Evolutionary conservation across 1,139 yeast genomes (phyloP).

Genomic region (Yamadazyma taylorii): DNA sequence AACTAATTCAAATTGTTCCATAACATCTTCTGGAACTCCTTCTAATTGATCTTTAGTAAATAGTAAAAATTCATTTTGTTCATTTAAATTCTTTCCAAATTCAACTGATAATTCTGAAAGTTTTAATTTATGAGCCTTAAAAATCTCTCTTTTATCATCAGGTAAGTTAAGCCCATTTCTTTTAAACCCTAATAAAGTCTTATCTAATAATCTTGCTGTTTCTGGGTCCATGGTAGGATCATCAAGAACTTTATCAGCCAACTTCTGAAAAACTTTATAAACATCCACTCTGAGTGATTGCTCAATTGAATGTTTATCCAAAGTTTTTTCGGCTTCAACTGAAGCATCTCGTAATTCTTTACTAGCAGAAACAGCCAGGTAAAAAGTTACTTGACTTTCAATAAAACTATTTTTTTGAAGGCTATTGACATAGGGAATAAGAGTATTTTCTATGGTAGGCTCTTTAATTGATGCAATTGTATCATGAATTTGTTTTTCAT

Average conservation of each 20-base stretch:
- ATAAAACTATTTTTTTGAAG: slow-evolving; percentile 48
- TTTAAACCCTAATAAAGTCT: slow-evolving; percentile 53
- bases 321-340: slow-evolving; percentile 55
- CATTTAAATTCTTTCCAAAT: slow-evolving; percentile 67
- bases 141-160: slow-evolving; percentile 51
- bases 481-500: slow-evolving; percentile 52
- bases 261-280: slow-evolving; percentile 54
- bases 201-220: slow-evolving; percentile 55
- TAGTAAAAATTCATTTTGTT: slow-evolving; percentile 59
- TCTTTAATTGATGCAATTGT: slow-evolving; percentile 42
- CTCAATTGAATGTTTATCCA: slow-evolving; percentile 61
- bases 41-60: slow-evolving; percentile 65
- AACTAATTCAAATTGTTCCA: slow-evolving; percentile 55
- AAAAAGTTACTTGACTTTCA: slow-evolving; percentile 57
- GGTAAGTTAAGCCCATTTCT: slow-evolving; percentile 70
- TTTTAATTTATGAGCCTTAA: slow-evolving; percentile 58
- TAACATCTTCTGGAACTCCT: slow-evolving; percentile 69
- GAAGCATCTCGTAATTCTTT: slow-evolving; percentile 71
- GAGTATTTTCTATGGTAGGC: slow-evolving; percentile 58
- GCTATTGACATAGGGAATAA: slow-evolving; percentile 50
- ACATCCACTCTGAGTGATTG: slow-evolving; percentile 68
- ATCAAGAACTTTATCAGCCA: slow-evolving; percentile 36
- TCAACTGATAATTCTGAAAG: slow-evolving; percentile 57
- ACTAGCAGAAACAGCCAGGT: slow-evolving; percentile 65
- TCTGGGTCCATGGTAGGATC: slow-evolving; percentile 49